Percentiles rank a stretch among this genome's conserved stretches.
Conservation (phyloP, 768 basidiomycete species). For the Lactarius indigo region DNA sequence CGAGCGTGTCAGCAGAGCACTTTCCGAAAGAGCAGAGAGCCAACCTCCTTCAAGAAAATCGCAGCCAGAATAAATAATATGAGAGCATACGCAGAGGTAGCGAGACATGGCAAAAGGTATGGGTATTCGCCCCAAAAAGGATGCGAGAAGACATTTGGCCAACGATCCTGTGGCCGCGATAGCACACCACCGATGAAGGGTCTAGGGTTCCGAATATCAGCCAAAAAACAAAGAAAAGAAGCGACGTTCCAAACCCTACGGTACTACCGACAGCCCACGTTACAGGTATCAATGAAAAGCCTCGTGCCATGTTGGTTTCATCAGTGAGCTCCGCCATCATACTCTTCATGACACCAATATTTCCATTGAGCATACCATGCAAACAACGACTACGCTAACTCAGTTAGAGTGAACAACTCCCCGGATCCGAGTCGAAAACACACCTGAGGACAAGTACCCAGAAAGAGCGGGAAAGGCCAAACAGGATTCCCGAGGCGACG, state of each 20-base stretch:
- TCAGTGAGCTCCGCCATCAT: no score
- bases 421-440: no score
- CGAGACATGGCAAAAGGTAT: slow-evolving; percentile 29
- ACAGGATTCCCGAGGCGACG: slow-evolving; percentile 33
- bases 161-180: slow-evolving; percentile 28
- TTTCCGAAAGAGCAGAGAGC: not conserved
- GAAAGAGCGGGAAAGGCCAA: slow-evolving; percentile 39
- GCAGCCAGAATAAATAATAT: not conserved
- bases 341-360: no score
- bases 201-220: not conserved
- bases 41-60: slow-evolving; percentile 17
- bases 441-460: slow-evolving; percentile 30
- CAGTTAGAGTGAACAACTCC: no score
- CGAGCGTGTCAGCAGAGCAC: no score
- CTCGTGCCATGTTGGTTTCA: no score
- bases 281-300: no score
- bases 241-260: no score
- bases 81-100: not conserved
- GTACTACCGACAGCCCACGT: no score
- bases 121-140: slow-evolving; percentile 28
- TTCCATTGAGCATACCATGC: no score
- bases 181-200: slow-evolving; percentile 24
- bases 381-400: no score
- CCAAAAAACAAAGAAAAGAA: not conserved
- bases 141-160: slow-evolving; percentile 23